Conservation (phyloP, 2,329 filamentous ascomycete genomes). For the Sclerotinia sclerotiorum region DNA sequence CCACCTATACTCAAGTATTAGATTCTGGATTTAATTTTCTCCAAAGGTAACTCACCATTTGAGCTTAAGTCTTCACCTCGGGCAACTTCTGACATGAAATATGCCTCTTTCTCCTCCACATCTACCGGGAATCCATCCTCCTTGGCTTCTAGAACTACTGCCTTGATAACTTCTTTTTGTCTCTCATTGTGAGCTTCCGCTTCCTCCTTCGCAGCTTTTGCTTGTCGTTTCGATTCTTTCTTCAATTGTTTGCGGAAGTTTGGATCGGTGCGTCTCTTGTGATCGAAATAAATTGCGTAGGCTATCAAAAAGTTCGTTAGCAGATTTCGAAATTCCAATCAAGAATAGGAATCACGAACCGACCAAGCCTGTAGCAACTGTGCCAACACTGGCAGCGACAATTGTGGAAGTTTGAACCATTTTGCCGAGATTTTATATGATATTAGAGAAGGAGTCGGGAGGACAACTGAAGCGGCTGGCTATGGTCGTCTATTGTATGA, state of each 20-base stretch:
- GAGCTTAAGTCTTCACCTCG: conserved; percentile 79
- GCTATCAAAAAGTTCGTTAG: conserved; percentile 45
- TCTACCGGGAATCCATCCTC: conserved; percentile 88
- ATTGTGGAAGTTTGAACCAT: conserved; percentile 55
- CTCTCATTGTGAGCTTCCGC: conserved; percentile 63
- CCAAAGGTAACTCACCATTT: conserved; percentile 62
- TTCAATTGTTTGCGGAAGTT: conserved; percentile 68
- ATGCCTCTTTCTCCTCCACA: conserved; percentile 90
- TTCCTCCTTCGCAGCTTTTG: conserved; percentile 69
- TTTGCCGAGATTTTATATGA: conserved; percentile 28
- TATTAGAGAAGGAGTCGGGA: conserved; percentile 7
- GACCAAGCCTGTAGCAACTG: conserved; percentile 57
- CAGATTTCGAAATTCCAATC: neutral
- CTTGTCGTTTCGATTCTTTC: conserved; percentile 72
- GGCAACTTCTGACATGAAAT: conserved; percentile 95
- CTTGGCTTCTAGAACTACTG: conserved; percentile 75
- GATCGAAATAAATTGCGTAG: conserved; percentile 69
- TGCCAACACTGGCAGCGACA: conserved; percentile 62
- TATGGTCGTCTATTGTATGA: conserved; percentile 16
- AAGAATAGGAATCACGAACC: conserved; percentile 46
- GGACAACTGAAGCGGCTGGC: conserved; percentile 16
- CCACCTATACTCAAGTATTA: conserved; percentile 50
- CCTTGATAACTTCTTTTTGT: conserved; percentile 73
- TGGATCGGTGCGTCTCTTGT: conserved; percentile 61
- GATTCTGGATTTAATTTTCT: neutral